phyloP scores from a whole-genome alignment of 2,329 filamentous ascomycete species.

The Zasmidium angulare region DNA sequence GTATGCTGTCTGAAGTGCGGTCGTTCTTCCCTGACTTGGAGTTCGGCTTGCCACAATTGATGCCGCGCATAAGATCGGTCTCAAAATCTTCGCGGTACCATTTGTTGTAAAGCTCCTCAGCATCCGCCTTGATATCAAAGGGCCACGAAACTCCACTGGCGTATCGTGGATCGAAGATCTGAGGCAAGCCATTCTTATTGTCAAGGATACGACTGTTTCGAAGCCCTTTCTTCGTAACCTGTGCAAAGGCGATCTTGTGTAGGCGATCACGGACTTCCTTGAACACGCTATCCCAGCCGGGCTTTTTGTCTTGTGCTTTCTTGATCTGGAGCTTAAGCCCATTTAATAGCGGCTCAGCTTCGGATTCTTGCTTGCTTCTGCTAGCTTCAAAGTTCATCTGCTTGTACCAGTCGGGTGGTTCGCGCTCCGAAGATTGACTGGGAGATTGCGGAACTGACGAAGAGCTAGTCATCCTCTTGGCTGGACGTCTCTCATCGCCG shows the following conservation, averaged over 20 bases:
- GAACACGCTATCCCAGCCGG: slow-evolving; percentile 16
- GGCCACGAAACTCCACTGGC: slow-evolving; percentile 38
- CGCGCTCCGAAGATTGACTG: background rate
- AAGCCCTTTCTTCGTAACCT: slow-evolving; percentile 35
- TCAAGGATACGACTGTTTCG: slow-evolving; percentile 39
- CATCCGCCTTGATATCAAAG: slow-evolving; percentile 49
- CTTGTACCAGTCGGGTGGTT: slow-evolving; percentile 24
- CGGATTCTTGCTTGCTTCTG: background rate
- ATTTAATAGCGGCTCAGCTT: background rate
- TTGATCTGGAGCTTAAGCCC: slow-evolving; percentile 1
- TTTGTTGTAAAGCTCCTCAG: slow-evolving; percentile 46
- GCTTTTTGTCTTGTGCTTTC: background rate
- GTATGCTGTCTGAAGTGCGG: slow-evolving; percentile 26
- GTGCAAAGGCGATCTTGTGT: slow-evolving; percentile 41
- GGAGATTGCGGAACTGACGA: slow-evolving; percentile 4
- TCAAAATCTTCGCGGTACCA: slow-evolving; percentile 47
- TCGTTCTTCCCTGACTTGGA: slow-evolving; percentile 7
- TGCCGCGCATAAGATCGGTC: slow-evolving; percentile 48
- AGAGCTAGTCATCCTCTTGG: background rate
- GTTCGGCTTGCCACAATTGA: slow-evolving; percentile 28
- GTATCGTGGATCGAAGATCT: slow-evolving; percentile 39
- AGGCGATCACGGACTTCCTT: slow-evolving; percentile 38
- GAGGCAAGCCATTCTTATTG: slow-evolving; percentile 39
- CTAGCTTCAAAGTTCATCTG: background rate
- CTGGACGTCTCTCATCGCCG: background rate